Percentiles rank a stretch among this genome's conserved stretches.
Evolutionary conservation across 345 rosid genomes (phyloP).

Genomic region (Excoecaria agallocha): DNA sequence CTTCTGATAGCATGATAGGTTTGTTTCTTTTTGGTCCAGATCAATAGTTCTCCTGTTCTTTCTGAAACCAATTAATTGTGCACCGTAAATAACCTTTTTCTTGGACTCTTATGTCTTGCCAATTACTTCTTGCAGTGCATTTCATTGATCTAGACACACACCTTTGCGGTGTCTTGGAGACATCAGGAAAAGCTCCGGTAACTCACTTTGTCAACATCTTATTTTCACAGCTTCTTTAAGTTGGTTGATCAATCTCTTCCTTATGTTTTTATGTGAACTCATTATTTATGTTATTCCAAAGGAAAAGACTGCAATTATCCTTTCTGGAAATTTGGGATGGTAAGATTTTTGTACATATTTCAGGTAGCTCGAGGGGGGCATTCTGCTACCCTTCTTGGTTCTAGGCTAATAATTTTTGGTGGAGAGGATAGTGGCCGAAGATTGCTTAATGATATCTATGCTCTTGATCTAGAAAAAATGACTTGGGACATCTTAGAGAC

Average conservation of each 20-base stretch:
- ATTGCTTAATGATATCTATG: slow-evolving; percentile 73
- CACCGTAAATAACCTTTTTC: slow-evolving; percentile 12
- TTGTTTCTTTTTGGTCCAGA: slow-evolving; percentile 24
- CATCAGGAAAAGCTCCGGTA: slow-evolving; percentile 84
- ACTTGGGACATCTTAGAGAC: slow-evolving; percentile 72
- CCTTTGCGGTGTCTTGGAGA: slow-evolving; percentile 53
- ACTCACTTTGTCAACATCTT: slow-evolving; percentile 4
- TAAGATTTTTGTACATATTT: slow-evolving; percentile 27
- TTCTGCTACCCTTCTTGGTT: slow-evolving; percentile 77
- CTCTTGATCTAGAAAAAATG: slow-evolving; percentile 80
- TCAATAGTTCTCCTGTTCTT: slow-evolving; percentile 9
- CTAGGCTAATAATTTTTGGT: slow-evolving; percentile 75
- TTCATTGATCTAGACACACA: slow-evolving; percentile 68
- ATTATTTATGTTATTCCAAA: slow-evolving; percentile 1
- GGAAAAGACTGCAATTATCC: not conserved
- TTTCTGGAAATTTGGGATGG: slow-evolving; percentile 12
- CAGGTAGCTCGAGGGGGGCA: slow-evolving; percentile 95
- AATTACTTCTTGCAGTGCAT: slow-evolving; percentile 52
- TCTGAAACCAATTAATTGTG: slow-evolving; percentile 1
- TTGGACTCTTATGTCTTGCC: slow-evolving; percentile 20
- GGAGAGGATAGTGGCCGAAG: slow-evolving; percentile 84
- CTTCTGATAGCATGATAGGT: slow-evolving; percentile 64
- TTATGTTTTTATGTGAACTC: not conserved
- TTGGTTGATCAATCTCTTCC: not conserved
- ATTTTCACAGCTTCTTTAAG: not conserved